These are phyloP conservation scores for Lomentospora prolificans DNA, from an alignment of 2,329 filamentous ascomycete genomes.

Conservation along the genomic window DNA sequence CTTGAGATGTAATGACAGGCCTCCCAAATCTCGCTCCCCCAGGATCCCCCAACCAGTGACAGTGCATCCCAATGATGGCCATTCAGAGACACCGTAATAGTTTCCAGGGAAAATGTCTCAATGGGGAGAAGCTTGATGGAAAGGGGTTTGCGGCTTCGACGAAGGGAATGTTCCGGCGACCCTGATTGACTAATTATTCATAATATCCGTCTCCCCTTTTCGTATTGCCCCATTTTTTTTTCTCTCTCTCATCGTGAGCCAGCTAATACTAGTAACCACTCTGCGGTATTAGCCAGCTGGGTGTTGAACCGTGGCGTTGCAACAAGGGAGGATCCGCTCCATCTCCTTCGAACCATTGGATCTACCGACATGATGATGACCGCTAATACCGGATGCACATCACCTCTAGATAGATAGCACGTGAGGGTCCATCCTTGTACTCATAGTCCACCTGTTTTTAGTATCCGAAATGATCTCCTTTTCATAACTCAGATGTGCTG, in stretches of 20 bases:
- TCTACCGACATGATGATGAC: neutral
- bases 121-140: neutral
- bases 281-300: neutral
- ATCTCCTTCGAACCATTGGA: neutral
- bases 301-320: neutral
- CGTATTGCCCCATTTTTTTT: neutral
- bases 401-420: too few species aligned
- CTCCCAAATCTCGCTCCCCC: too few species aligned
- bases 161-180: too few species aligned
- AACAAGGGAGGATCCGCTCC: neutral
- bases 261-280: too few species aligned
- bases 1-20: too few species aligned
- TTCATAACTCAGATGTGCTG: neutral
- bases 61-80: too few species aligned
- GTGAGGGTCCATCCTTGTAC: too few species aligned
- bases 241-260: neutral
- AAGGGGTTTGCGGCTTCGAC: neutral
- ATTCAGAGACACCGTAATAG: too few species aligned
- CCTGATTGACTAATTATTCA: neutral
- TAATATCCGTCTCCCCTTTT: neutral
- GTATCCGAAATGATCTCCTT: too few species aligned
- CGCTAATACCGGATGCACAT: neutral
- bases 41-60: too few species aligned
- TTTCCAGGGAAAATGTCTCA: neutral
- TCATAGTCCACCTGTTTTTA: too few species aligned